These are phyloP conservation scores for Teunomyces pallodes DNA, from an alignment of 805 yeast genomes.

Conservation along the genomic window DNA sequence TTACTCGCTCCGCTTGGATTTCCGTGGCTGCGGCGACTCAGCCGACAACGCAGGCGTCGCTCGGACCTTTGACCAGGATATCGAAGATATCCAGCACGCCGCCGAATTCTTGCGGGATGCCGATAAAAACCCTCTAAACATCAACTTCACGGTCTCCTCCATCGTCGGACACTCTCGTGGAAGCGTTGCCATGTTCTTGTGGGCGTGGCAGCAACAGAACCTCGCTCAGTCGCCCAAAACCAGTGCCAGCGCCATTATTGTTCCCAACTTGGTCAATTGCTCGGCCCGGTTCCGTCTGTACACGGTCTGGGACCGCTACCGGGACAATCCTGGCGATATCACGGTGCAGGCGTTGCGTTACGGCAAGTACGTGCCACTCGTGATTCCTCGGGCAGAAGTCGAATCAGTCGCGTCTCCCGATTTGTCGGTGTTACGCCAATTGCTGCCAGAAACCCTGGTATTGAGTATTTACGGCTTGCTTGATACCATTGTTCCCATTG, in stretches of 20 bases:
- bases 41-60: slow-evolving; percentile 50
- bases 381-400: slow-evolving; percentile 52
- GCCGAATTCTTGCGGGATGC: slow-evolving; percentile 31
- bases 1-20: slow-evolving; percentile 74
- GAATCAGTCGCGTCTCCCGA: slow-evolving; percentile 49
- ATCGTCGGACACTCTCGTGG: slow-evolving; percentile 84
- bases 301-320: slow-evolving; percentile 44
- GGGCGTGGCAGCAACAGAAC: slow-evolving; percentile 52
- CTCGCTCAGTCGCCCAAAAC: slow-evolving; percentile 26
- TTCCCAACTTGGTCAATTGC: slow-evolving; percentile 69
- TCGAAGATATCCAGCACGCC: slow-evolving; percentile 57
- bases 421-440: slow-evolving; percentile 35
- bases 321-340: slow-evolving; percentile 14
- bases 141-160: slow-evolving; percentile 48
- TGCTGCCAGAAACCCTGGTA: slow-evolving; percentile 50
- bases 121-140: slow-evolving; percentile 34
- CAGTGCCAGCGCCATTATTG: slow-evolving; percentile 31
- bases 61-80: slow-evolving; percentile 60
- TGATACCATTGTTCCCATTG: slow-evolving; percentile 64
- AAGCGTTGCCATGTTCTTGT: slow-evolving; percentile 66
- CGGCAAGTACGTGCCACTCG: slow-evolving; percentile 44
- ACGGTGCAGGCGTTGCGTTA: slow-evolving; percentile 42
- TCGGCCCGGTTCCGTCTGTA: slow-evolving; percentile 64
- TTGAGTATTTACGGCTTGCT: slow-evolving; percentile 68
- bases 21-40: slow-evolving; percentile 82